phyloP scores from a whole-genome alignment of 805 yeast species.

The Naumovozyma castellii region DNA sequence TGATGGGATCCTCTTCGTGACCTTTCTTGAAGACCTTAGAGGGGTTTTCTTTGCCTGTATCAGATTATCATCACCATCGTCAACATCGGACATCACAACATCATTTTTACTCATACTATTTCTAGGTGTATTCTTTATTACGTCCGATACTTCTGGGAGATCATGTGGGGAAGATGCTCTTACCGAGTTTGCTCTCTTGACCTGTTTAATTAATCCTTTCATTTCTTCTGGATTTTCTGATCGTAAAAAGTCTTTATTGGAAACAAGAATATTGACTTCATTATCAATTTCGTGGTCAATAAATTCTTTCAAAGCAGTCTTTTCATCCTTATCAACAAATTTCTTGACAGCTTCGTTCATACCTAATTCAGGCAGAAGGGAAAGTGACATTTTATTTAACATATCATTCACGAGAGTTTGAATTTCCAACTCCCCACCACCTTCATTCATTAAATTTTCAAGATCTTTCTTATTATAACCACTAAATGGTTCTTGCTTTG shows the following conservation, averaged over 20 bases:
- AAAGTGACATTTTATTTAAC: slow-evolving; percentile 52
- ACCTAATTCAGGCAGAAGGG: slow-evolving; percentile 66
- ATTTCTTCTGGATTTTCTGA: slow-evolving; percentile 35
- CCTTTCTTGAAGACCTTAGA: background rate
- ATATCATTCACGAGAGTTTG: slow-evolving; percentile 55
- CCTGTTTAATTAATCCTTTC: slow-evolving; percentile 35
- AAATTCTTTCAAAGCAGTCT: slow-evolving; percentile 54
- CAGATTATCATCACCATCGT: background rate
- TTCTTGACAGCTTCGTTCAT: slow-evolving; percentile 61
- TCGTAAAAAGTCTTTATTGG: slow-evolving; percentile 33
- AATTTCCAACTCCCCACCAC: slow-evolving; percentile 40
- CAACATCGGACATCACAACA: slow-evolving; percentile 3
- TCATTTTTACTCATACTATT: too few relatives aligned
- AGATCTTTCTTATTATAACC: slow-evolving; percentile 8
- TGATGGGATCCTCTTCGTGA: background rate
- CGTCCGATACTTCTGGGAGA: background rate
- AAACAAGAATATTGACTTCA: slow-evolving; percentile 41
- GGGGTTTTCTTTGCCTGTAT: background rate
- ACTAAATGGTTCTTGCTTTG: slow-evolving; percentile 5
- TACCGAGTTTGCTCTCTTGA: slow-evolving; percentile 29
- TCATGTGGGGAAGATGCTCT: slow-evolving; percentile 4
- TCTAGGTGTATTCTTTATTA: background rate
- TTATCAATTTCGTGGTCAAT: slow-evolving; percentile 46
- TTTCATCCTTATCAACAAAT: slow-evolving; percentile 78
- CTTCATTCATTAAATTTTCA: slow-evolving; percentile 11